Evolutionary conservation across 1,284 basidiomycete genomes (phyloP), one percentile per base, ranked within the genome.

Genomic region (Caloboletus inedulis): DNA sequence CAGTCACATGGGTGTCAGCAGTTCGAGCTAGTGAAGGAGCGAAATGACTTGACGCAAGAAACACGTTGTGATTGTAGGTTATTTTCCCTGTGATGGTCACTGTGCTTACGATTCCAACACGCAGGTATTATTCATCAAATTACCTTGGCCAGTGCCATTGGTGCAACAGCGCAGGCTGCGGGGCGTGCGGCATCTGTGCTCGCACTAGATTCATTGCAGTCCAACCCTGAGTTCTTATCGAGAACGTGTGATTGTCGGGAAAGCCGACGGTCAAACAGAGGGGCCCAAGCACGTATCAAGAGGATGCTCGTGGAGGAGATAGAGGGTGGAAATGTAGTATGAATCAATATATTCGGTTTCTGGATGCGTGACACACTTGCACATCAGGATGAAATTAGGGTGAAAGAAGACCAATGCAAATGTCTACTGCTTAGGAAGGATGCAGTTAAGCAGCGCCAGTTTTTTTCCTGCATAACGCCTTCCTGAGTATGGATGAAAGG

Each of bases 1-100:
- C 84, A 88, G 60, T 77, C 77, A n/a, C 75, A 82, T 54, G 82
- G 83, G 35, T 89, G 89, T 63, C 81, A 82, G 46, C 69, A 77
- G 54, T 83, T 87, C 55, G 72, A 77, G 52, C 74, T 88, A 33
- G 64, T 73, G 37, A 86, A 81, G 55, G 64, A 71, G 30, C 58
- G 63, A 49, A 74, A 76, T 56, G 74, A 73, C 46, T 48, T 60
- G 60, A 51, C 65, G 23, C 65, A 68, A 52, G 63, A 66, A 47
- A 72, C 73, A 54, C 66, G 64, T 40, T 83, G 80, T 61, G 68
- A 79, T 55, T 77, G 85, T 84, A 59, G 56, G 77, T 21, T 10
- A 47, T 54, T 51, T 34, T 42, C 35, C 21, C 35, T 39, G 27
- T 29, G 37, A 47, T 18, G 18, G 23, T 50, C 48, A 31, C 23